These are phyloP conservation scores for Monocercomonoides exilis DNA, from an alignment of 78 protist species.

Conservation along the genomic window DNA sequence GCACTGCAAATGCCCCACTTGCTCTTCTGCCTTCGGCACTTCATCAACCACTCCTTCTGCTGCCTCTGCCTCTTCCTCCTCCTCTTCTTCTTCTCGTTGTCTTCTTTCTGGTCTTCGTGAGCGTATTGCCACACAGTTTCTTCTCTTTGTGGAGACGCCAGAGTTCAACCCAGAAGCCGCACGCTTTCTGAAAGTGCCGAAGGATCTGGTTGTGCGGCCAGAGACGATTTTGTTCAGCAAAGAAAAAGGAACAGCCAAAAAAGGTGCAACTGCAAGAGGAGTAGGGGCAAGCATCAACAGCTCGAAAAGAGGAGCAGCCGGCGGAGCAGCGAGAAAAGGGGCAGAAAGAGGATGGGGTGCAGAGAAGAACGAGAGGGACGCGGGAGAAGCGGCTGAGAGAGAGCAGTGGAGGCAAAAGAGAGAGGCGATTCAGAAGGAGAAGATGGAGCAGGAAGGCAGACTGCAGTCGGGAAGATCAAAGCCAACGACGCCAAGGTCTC, in stretches of 20 bases:
- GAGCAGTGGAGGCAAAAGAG: neutral
- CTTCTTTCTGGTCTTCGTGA: constrained; percentile 26
- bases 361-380: neutral
- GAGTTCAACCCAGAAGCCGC: constrained; percentile 65
- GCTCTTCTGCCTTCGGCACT: neutral
- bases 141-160: constrained; percentile 55
- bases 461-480: neutral
- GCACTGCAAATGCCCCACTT: constrained; percentile 1
- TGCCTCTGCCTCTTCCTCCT: too few relatives aligned
- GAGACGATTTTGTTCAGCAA: neutral
- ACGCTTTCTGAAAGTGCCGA: constrained; percentile 23
- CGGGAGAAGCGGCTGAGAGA: neutral
- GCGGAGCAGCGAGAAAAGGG: neutral
- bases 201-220: neutral
- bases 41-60: neutral
- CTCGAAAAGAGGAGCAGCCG: neutral
- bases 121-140: constrained; percentile 44
- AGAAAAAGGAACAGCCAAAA: neutral
- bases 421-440: neutral
- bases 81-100: neutral
- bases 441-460: neutral
- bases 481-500: neutral
- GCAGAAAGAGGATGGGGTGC: neutral
- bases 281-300: neutral
- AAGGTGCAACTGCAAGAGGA: neutral